phyloP scores from a whole-genome alignment of 345 rosid species.

The Heritiera littoralis region DNA sequence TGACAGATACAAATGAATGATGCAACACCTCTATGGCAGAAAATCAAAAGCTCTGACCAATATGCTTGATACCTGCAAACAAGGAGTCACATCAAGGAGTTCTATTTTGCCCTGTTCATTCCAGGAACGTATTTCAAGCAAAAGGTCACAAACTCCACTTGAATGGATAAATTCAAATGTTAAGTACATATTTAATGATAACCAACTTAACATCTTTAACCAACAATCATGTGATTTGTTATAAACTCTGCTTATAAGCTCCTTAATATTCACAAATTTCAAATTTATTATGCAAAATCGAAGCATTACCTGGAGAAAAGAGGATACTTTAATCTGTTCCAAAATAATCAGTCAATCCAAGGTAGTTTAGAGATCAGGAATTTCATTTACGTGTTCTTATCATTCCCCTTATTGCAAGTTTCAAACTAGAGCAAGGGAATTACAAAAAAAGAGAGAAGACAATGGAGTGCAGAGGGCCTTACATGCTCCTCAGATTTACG shows the following conservation, averaged over 20 bases:
- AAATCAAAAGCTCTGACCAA: conserved; percentile 85
- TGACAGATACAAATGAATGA: not conserved
- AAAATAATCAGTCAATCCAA: not conserved
- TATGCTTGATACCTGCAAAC: conserved; percentile 72
- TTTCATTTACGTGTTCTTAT: not conserved
- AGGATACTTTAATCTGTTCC: conserved; percentile 14
- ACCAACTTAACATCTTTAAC: not conserved
- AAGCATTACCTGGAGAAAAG: not conserved
- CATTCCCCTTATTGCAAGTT: not conserved
- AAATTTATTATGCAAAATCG: not conserved
- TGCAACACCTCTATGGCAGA: conserved; percentile 69
- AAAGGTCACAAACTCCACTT: not conserved
- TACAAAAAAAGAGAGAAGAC: not conserved
- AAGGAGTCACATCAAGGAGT: not conserved
- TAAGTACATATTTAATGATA: not conserved
- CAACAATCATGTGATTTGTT: not conserved
- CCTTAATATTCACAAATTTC: not conserved
- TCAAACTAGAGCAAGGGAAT: not conserved
- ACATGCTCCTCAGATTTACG: not conserved
- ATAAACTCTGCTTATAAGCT: not conserved
- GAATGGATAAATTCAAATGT: not conserved
- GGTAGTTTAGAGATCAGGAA: not conserved
- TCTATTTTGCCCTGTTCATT: not conserved
- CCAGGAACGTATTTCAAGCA: conserved; percentile 3
- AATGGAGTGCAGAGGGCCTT: conserved; percentile 1